Evolutionary conservation across 805 yeast genomes (phyloP).

Genomic region (Soucietia sequanensis): DNA sequence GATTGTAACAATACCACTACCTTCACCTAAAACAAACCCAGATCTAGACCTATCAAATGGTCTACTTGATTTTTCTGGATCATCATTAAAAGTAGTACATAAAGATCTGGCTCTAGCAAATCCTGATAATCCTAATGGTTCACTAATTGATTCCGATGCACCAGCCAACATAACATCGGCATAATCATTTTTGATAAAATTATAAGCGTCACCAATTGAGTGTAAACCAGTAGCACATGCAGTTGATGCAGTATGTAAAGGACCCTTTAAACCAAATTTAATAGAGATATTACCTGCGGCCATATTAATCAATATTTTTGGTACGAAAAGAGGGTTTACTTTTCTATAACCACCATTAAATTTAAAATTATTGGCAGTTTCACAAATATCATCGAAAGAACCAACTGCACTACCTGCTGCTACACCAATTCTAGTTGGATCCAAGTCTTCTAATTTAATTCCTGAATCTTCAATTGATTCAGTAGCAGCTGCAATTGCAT

Average conservation of each 20-base stretch:
- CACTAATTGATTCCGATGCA: slow-evolving; percentile 85
- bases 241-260: slow-evolving; percentile 83
- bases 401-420: slow-evolving; percentile 96
- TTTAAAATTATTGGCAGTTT: slow-evolving; percentile 43
- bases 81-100: slow-evolving; percentile 58
- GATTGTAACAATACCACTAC: slow-evolving; percentile 76
- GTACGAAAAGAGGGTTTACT: slow-evolving; percentile 84
- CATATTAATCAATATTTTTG: slow-evolving; percentile 84
- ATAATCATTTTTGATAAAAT: slow-evolving; percentile 75
- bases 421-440: slow-evolving; percentile 57
- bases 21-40: slow-evolving; percentile 95
- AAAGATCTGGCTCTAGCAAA: slow-evolving; percentile 88
- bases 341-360: slow-evolving; percentile 60
- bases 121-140: slow-evolving; percentile 85
- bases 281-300: slow-evolving; percentile 91
- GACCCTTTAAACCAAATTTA: slow-evolving; percentile 73
- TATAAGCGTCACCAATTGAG: slow-evolving; percentile 87
- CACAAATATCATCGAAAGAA: slow-evolving; percentile 70
- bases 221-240: slow-evolving; percentile 98
- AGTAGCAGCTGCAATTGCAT: slow-evolving; percentile 70
- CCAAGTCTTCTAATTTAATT: slow-evolving; percentile 27
- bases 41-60: slow-evolving; percentile 80
- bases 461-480: slow-evolving; percentile 76
- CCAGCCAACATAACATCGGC: slow-evolving; percentile 91
- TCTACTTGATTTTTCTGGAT: slow-evolving; percentile 67